Base-by-base conservation (phyloP, 768 basidiomycete genomes). In the Paxillus ammoniavirescens region DNA sequence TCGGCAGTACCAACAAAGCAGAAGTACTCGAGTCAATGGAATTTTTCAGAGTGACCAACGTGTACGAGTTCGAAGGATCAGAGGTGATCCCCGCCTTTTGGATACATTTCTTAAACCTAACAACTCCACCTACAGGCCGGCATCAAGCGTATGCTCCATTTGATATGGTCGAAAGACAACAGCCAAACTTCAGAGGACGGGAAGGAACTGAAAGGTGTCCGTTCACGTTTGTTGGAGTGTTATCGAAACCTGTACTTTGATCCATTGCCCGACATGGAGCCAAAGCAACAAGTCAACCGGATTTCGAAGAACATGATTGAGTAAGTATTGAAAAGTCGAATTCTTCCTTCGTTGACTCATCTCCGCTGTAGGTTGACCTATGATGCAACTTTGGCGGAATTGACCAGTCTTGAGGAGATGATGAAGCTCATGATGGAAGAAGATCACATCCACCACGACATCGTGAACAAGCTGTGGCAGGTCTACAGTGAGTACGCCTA, bases 301-400 rank as follows among this genome's bases (percentile, higher is more conserved):
- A 97, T 99, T 41, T 83, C 96, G 6, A 95, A 93, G 75, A 97
- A 98, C 66, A 90, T 99, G 83, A 91, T 99, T 44, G 91, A 97
- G 97, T 97, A 51, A 31, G 85, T 71, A 23, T 35, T 30, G 1
- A 26, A 26, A 4, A 7, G 33, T 7, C 31, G 4, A 13, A 28
- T 42, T 41, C 30, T 38, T 10, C 37, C 10, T 5, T 52, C 1
- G 4, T 38, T 47, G 38, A 26, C 54, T 30, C 42, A 33, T 42
- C 38, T 55, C 49, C 37, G 50, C 17, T 3, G 8, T 48, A 98
- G 96, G 67, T 77, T 89, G 40, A 98, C 97, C 0, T 95, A 93
- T 64, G 84, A 88, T 14, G 91, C 96, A 1, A 95, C 93, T 0
- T 77, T 99, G 26, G 97, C 97, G 1, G 95, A 98, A 67, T 74